A percentile compares a stretch with the other conserved stretches of the same genome.
Evolutionary conservation across 148 eudicot species (phyloP).

Genomic region (Rhododendron williamsianum): DNA sequence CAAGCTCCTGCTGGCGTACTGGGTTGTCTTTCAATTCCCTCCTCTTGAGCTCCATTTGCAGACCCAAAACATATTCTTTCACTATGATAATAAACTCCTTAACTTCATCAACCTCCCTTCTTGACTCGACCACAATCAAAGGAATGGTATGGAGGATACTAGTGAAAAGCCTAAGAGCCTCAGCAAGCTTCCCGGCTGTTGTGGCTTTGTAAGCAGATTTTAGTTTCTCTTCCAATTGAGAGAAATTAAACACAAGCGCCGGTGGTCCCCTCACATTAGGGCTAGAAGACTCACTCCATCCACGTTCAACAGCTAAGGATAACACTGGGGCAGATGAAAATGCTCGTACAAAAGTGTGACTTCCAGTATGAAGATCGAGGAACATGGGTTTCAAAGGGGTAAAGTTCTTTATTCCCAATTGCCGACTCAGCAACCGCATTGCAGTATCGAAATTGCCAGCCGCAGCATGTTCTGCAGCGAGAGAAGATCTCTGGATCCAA

Average conservation of each 20-base stretch:
- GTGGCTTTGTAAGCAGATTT: conserved; percentile 76
- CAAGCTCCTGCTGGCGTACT: conserved; percentile 83
- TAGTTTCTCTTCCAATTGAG: conserved; percentile 79
- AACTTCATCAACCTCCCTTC: conserved; percentile 93
- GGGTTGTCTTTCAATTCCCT: conserved; percentile 75
- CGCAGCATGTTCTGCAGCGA: conserved; percentile 94
- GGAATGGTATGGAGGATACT: conserved; percentile 79
- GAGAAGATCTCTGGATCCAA: conserved; percentile 83
- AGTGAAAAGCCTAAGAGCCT: conserved; percentile 64
- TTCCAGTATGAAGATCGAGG: conserved; percentile 71
- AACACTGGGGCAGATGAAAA: conserved; percentile 67
- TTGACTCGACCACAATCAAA: conserved; percentile 73
- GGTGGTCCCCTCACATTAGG: conserved; percentile 87
- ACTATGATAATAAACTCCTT: conserved; percentile 76
- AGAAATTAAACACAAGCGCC: conserved; percentile 62
- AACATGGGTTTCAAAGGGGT: conserved; percentile 65
- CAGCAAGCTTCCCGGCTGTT: conserved; percentile 71
- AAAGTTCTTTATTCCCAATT: conserved; percentile 75
- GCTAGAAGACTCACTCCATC: conserved; percentile 77
- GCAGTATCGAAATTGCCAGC: conserved; percentile 96
- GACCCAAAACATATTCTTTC: conserved; percentile 79
- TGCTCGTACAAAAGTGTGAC: conserved; percentile 69
- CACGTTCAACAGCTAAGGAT: conserved; percentile 70
- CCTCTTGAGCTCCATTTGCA: conserved; percentile 81
- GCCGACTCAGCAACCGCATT: conserved; percentile 76